Base-by-base conservation (phyloP, 2,329 filamentous ascomycete species). In the Incumbomyces lentus region DNA sequence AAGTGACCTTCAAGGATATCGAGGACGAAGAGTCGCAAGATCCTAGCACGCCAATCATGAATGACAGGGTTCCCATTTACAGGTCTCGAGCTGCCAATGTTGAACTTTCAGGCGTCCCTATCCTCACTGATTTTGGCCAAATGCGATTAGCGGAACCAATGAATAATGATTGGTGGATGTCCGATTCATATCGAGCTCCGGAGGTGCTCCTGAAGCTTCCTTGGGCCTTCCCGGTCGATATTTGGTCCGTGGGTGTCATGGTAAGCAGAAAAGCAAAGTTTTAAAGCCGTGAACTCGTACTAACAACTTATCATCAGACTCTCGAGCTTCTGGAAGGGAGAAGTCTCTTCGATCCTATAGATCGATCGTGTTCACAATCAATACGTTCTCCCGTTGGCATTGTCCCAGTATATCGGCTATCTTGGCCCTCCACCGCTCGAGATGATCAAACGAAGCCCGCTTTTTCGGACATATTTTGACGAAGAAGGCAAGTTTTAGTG, bases 381-480 rank as follows among this genome's bases (percentile, higher is more conserved):
- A 45, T 62, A 61, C 46, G 56, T 55, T 10, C 48, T 58, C 33
- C 57, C 54, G 12, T 34, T 59, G 26, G 59, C 57, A 38, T 41
- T 60, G 36, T 52, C 54, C 1, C 56, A 61, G 40, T 61, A 61
- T 42, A 60, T 61, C 26, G 55, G 52, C 6, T 59, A 56, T 49
- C 56, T 58, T 36, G 56, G 57, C 6, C 55, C 46, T 37, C 57
- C 56, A 13, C 54, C 55, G 19, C 50, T 56, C 17, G 43, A 58
- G 13, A 57, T 60, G 17, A 48, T 58, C 31, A 31, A 44, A 42
- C 36, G 55, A 16, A 58, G 54, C 19, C 54, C 56, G 14, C 47
- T 45, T 17, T 47, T 58, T 33, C 47, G 31, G n/a, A 48, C 46
- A 10, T 58, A 54, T 44, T 57, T 58, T 49, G 48, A 59, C 50